Base-by-base conservation (phyloP, 805 yeast species). In the Schwanniomyces pseudopolymorphus region DNA sequence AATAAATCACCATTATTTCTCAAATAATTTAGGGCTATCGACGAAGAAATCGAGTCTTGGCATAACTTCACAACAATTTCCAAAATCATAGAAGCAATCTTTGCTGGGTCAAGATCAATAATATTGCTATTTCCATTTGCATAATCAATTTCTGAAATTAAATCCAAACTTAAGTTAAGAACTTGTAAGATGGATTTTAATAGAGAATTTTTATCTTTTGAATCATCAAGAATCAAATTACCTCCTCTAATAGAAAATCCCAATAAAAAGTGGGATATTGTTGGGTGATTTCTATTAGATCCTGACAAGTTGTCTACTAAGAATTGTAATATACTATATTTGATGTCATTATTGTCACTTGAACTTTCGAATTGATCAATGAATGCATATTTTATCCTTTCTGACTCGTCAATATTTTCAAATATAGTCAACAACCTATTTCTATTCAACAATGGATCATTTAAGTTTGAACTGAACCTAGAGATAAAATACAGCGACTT, bases 361-460 rank as follows among this genome's bases (percentile, higher is more conserved):
- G 58, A 53, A 1, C 66, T 63, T 38, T 79, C 84, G 37, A 73
- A 59, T 57, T 89, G 96, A 35, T 81, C 78, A 36, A 88, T 81
- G 48, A 90, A 83, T 0, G 89, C 81, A 54, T 79, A 80, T 49
- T 86, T 80, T 33, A 92, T 86, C 52, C 91, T 76, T 1, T 77
- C 69, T 0, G 96, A 81, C 54, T 91, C 97, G 53, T 88, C 88
- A 26, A 87, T 80, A 13, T 90, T 84, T 55, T 84, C 86, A 44
- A 87, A 75, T 33, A 87, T 75, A 0, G 89, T 82, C 40, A 91
- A 63, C 11, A 92, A 66, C 52, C 90, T 80, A 50, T 83, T 84
- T 44, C 74, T 79, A 8, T 75, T 66, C 28, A 79, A 60, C 9
- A 74, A 58, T 7, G 56, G 49, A 28, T 62, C 66, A 36, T 40